Conservation (phyloP, 129 eudicot genomes). For the Cynara cardunculus region DNA sequence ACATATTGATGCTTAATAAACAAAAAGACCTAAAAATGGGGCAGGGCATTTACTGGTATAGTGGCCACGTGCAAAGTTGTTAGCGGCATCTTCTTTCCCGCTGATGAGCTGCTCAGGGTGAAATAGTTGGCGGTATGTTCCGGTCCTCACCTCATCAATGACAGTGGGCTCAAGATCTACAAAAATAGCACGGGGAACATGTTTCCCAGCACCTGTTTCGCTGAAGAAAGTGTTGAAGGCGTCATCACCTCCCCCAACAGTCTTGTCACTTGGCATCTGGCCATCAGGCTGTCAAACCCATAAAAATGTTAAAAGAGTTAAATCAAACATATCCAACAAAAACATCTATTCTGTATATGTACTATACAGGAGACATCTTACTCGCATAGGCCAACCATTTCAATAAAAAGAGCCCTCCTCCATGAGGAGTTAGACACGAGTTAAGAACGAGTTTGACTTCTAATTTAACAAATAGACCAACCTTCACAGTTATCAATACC, state of each 20-base stretch:
- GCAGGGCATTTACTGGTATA: slow-evolving; percentile 35
- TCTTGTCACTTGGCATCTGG: slow-evolving; percentile 63
- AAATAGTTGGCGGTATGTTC: slow-evolving; percentile 54
- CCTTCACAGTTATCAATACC: neutral
- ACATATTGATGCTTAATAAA: neutral
- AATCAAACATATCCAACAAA: neutral
- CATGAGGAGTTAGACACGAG: neutral
- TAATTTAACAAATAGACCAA: neutral
- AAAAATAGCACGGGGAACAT: slow-evolving; percentile 59
- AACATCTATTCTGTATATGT: neutral
- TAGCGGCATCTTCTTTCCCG: slow-evolving; percentile 55
- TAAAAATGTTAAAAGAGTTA: neutral
- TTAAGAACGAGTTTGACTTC: neutral
- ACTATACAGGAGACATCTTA: neutral
- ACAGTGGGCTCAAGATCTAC: slow-evolving; percentile 62
- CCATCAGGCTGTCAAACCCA: slow-evolving; percentile 49
- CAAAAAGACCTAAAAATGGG: neutral
- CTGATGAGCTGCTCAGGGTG: slow-evolving; percentile 57
- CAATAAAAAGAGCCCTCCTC: neutral
- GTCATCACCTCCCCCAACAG: slow-evolving; percentile 58
- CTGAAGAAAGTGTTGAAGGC: slow-evolving; percentile 60
- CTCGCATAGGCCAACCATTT: neutral
- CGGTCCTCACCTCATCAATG: slow-evolving; percentile 57
- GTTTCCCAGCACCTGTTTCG: slow-evolving; percentile 58
- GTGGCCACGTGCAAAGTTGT: slow-evolving; percentile 63